Evolutionary conservation across 139 green algal species (phyloP).

Genomic region (Auxenochlorella pyrenoidosa): DNA sequence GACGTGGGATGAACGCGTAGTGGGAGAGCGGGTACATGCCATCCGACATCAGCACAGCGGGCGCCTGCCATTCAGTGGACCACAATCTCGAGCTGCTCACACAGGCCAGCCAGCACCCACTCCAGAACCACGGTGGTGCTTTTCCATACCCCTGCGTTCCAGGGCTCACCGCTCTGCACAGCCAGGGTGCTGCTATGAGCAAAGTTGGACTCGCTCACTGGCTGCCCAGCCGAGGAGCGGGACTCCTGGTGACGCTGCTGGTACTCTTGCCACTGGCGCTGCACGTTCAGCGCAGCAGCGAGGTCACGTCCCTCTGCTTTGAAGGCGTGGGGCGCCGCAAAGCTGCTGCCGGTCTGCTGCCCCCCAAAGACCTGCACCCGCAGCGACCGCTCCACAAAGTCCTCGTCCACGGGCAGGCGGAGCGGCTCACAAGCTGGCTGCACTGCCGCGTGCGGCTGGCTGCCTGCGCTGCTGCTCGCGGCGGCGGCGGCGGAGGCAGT

Average conservation of each 20-base stretch:
- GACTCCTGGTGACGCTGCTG: slow-evolving; percentile 19
- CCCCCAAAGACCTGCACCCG: slow-evolving; percentile 30
- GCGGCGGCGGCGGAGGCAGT: neutral
- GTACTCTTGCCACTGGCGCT: slow-evolving; percentile 34
- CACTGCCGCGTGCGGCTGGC: neutral
- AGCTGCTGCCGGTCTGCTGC: neutral
- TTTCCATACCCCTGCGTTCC: neutral
- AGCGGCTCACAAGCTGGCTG: slow-evolving; percentile 19
- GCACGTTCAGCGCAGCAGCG: neutral
- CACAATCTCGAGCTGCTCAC: too few species aligned
- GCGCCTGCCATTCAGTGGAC: too few species aligned
- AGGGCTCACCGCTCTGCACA: slow-evolving; percentile 14
- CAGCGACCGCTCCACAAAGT: neutral
- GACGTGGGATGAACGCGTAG: neutral
- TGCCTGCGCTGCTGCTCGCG: neutral
- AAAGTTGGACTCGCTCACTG: slow-evolving; percentile 18
- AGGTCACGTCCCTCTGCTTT: neutral
- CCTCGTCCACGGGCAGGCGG: slow-evolving; percentile 4
- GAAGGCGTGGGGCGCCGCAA: slow-evolving; percentile 6
- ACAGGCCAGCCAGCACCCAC: neutral
- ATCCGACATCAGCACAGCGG: too few species aligned
- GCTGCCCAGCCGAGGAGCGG: neutral
- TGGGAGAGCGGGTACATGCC: too few species aligned
- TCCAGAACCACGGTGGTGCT: neutral
- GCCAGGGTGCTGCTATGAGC: slow-evolving; percentile 34